phyloP scores from a whole-genome alignment of 2,329 filamentous ascomycete genomes.

The Cladosporium velox region DNA sequence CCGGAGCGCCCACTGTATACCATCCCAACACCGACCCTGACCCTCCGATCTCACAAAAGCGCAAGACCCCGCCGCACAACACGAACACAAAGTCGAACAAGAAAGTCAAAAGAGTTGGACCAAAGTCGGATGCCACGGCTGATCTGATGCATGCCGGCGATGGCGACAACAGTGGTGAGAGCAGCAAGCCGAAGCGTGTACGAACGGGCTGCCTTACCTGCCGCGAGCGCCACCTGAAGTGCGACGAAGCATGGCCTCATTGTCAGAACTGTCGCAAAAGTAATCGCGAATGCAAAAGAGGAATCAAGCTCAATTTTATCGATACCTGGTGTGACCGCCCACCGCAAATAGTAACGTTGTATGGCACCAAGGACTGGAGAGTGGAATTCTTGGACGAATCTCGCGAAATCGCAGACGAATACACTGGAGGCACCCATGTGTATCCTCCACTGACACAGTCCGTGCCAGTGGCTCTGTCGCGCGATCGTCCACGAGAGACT shows the following conservation, averaged over 20 bases:
- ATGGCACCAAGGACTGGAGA: slow-evolving; percentile 64
- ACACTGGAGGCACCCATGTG: slow-evolving; percentile 72
- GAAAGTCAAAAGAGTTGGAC: slow-evolving; percentile 37
- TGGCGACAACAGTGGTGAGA: slow-evolving; percentile 36
- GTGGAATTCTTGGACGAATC: slow-evolving; percentile 88
- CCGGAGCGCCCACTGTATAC: slow-evolving; percentile 23
- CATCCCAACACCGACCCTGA: slow-evolving; percentile 18
- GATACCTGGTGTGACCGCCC: slow-evolving; percentile 74
- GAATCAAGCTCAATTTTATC: slow-evolving; percentile 87
- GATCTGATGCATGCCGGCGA: slow-evolving; percentile 33
- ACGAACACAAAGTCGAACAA: slow-evolving; percentile 32
- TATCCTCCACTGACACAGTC: slow-evolving; percentile 57
- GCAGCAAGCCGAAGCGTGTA: slow-evolving; percentile 74
- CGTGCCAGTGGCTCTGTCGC: slow-evolving; percentile 36
- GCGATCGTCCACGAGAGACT: slow-evolving; percentile 30
- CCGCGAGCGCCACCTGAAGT: slow-evolving; percentile 85
- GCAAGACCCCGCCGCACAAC: slow-evolving; percentile 31
- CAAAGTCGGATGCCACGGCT: slow-evolving; percentile 29
- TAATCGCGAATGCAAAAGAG: slow-evolving; percentile 79
- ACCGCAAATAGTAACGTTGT: slow-evolving; percentile 56
- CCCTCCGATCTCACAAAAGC: slow-evolving; percentile 26
- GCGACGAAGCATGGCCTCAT: slow-evolving; percentile 70
- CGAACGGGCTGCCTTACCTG: slow-evolving; percentile 91
- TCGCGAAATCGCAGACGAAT: slow-evolving; percentile 85
- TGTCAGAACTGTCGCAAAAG: slow-evolving; percentile 87